These are phyloP conservation scores for Elongisporangium anandrum DNA, from an alignment of 352 stramenopile species.

Conservation along the genomic window DNA sequence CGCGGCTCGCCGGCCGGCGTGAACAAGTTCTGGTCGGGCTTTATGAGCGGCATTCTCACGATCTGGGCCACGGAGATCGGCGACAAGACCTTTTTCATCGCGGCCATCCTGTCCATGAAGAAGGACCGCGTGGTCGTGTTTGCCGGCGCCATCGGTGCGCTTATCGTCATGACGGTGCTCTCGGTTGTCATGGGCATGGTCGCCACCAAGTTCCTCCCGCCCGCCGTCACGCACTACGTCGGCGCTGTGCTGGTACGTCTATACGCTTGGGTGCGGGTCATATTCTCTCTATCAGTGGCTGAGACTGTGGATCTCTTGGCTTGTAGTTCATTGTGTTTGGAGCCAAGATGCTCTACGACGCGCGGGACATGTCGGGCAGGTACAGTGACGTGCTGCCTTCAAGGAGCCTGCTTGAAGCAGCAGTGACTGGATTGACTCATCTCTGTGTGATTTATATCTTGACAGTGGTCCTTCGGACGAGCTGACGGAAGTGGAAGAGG, in stretches of 20 bases:
- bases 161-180: conserved; percentile 97
- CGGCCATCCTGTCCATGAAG: conserved; percentile 96
- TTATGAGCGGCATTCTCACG: conserved; percentile 88
- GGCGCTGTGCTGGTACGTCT: conserved; percentile 80
- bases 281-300: too few species aligned
- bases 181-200: conserved; percentile 96
- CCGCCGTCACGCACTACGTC: conserved; percentile 95
- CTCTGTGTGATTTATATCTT: too few species aligned
- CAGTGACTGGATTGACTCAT: too few species aligned
- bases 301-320: too few species aligned
- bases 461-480: conserved; percentile 78
- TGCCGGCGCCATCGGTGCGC: conserved; percentile 90
- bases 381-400: too few species aligned
- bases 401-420: conserved; percentile 2
- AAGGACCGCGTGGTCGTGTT: conserved; percentile 95
- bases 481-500: conserved; percentile 77
- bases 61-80: conserved; percentile 99
- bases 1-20: conserved; percentile 24
- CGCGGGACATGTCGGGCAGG: conserved; percentile 75
- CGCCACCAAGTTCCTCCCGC: conserved; percentile 93
- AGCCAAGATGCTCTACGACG: conserved; percentile 90
- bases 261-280: too few species aligned
- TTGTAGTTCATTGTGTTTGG: conserved; percentile 97
- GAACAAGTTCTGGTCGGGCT: conserved; percentile 86
- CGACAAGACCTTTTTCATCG: conserved; percentile 99